Conservation (phyloP, 345 rosid species). For the Aurinia saxatilis region DNA sequence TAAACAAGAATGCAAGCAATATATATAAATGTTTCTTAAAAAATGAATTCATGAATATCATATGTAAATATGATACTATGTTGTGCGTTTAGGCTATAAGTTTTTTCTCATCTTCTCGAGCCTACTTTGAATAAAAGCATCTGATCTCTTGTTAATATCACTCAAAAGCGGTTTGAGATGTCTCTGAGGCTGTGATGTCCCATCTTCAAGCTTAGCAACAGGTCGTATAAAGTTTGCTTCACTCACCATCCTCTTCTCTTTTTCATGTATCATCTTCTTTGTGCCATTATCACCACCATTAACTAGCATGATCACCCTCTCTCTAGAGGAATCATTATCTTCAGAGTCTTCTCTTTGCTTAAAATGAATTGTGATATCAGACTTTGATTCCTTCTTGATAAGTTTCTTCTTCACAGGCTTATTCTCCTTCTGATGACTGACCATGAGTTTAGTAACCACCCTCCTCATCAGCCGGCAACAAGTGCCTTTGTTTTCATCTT, state of each 20-base stretch:
- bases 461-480: conserved; percentile 10
- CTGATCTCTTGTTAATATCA: conserved; percentile 18
- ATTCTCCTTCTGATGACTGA: not conserved
- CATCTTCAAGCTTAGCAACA: not conserved
- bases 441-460: conserved; percentile 18
- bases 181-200: not conserved
- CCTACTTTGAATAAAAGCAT: conserved; percentile 21
- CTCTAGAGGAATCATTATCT: conserved; percentile 12
- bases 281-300: not conserved
- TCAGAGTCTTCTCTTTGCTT: conserved; percentile 30
- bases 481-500: conserved; percentile 10
- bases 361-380: conserved; percentile 23
- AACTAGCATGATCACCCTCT: conserved; percentile 13
- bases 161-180: conserved; percentile 2
- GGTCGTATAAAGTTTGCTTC: conserved; percentile 3
- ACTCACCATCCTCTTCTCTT: not conserved
- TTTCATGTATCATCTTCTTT: conserved; percentile 1
- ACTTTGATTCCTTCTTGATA: conserved; percentile 21
- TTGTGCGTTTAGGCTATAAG: not conserved
- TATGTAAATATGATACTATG: not conserved
- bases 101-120: conserved; percentile 24
- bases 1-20: not conserved
- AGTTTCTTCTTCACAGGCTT: conserved; percentile 14
- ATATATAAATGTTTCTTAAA: not conserved
- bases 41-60: not conserved